Evolutionary conservation across 164 flowering plant genomes (phyloP), one percentile per base, ranked within the genome.

Genomic region (Tinospora cordifolia): DNA sequence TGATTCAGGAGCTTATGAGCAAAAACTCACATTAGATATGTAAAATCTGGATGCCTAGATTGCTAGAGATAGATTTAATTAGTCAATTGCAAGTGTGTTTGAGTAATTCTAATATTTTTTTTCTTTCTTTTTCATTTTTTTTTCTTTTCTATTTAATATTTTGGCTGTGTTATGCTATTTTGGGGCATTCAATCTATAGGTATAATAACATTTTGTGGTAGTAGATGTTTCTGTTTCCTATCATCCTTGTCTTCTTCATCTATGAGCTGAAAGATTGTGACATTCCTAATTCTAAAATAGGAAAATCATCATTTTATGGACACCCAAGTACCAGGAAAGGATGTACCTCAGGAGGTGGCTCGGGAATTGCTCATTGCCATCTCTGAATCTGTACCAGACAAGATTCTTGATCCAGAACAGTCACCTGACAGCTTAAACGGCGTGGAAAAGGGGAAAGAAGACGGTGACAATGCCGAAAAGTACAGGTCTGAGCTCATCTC

Each of bases 361-460:
- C 78, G 89, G 54, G 89, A 86, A 80, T 86, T 83, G 41, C 86
- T 86, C 25, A 86, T 86, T 77, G 85, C 87, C 25, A 70, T 86
- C 67, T 80, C 89, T 34, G 71, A 84, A 72, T 65, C 67, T 62
- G 21, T 68, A 8, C 62, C 70, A n/a, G 81, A 80, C 3, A 75
- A 69, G n/a, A 63, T 63, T 67, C 59, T 13, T 49, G 58, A 65
- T 62, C 68, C 74, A 21, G 73, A 75, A 59, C 65, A 24, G 12
- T 71, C 75, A 12, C 58, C 78, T 36, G 77, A 72, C 14, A 73
- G 73, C 41, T 3, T 26, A 24, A 73, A 59, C 25, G 49, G 68
- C 12, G 72, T 70, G 68, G 70, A 65, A 30, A 69, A 75, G 69
- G 73, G 63, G 57, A 44, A 22, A 24, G 71, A 22, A 24, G 71